phyloP scores from a whole-genome alignment of 306 rosid species.

The Pueraria montana region DNA sequence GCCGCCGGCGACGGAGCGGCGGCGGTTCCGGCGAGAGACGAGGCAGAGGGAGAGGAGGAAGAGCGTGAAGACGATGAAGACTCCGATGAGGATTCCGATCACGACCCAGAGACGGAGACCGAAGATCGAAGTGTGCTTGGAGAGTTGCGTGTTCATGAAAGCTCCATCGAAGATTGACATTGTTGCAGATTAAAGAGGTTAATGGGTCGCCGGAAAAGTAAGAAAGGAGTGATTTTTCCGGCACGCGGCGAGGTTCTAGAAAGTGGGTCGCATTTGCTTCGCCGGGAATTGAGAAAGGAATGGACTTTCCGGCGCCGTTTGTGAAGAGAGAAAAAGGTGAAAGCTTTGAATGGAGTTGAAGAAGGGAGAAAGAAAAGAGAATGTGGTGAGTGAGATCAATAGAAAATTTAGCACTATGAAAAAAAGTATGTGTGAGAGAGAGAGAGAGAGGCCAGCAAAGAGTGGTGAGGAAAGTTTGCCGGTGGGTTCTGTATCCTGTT shows the following conservation, averaged over 20 bases:
- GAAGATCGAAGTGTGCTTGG: constrained; percentile 86
- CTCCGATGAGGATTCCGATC: constrained; percentile 85
- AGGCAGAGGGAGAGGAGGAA: constrained; percentile 92
- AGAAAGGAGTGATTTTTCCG: constrained; percentile 13
- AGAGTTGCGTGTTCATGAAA: constrained; percentile 76
- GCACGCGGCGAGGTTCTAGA: constrained; percentile 3
- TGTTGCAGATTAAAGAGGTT: neutral
- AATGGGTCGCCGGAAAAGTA: constrained; percentile 20
- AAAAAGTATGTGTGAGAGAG: neutral
- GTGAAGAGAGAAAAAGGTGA: constrained; percentile 16
- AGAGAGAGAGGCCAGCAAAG: constrained; percentile 39
- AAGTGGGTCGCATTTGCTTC: constrained; percentile 42
- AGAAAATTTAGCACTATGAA: neutral
- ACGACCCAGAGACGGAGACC: constrained; percentile 94
- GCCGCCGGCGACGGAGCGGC: constrained; percentile 22
- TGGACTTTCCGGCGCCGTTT: constrained; percentile 21
- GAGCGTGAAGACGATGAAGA: constrained; percentile 73
- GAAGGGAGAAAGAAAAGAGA: constrained; percentile 24
- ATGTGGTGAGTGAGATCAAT: constrained; percentile 20
- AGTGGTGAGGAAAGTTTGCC: neutral
- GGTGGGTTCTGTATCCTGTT: too few species aligned
- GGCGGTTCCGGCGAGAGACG: constrained; percentile 75
- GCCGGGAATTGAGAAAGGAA: constrained; percentile 17
- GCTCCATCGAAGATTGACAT: constrained; percentile 90
- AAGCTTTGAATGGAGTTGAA: constrained; percentile 28